A percentile compares a stretch with the other conserved stretches of the same genome.
These are phyloP conservation scores for Yamadazyma nakazawae DNA, from an alignment of 805 yeast genomes.

Conservation along the genomic window DNA sequence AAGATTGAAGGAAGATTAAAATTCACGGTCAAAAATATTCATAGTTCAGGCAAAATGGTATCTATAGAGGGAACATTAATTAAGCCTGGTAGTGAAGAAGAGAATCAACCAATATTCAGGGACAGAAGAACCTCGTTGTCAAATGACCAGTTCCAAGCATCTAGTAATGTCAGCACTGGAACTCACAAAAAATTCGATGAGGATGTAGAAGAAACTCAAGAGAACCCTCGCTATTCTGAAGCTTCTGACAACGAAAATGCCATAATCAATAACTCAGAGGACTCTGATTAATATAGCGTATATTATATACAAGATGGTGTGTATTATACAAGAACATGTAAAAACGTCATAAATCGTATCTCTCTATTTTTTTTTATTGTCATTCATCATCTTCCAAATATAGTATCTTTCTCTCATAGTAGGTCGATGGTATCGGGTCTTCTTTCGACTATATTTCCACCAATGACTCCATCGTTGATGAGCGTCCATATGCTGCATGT, in stretches of 20 bases:
- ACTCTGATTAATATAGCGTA: slow-evolving; percentile 15
- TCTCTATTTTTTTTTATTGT: slow-evolving; percentile 21
- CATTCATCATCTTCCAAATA: slow-evolving; percentile 44
- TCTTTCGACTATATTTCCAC: not conserved
- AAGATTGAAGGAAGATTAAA: slow-evolving; percentile 79
- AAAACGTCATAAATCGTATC: slow-evolving; percentile 1
- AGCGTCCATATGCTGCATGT: slow-evolving; percentile 1
- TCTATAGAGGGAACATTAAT: slow-evolving; percentile 86
- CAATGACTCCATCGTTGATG: slow-evolving; percentile 2
- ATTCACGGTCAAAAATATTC: slow-evolving; percentile 71
- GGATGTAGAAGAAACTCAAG: slow-evolving; percentile 22
- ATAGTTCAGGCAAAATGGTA: slow-evolving; percentile 75
- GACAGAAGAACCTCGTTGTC: slow-evolving; percentile 27
- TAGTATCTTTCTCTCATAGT: slow-evolving; percentile 35
- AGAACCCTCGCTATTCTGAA: slow-evolving; percentile 18
- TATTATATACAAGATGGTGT: slow-evolving; percentile 1
- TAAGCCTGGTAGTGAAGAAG: slow-evolving; percentile 53
- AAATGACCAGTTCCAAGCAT: slow-evolving; percentile 18
- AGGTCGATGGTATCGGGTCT: slow-evolving; percentile 23
- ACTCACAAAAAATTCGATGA: slow-evolving; percentile 47
- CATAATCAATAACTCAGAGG: slow-evolving; percentile 22
- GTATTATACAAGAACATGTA: slow-evolving; percentile 7
- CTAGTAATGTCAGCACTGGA: slow-evolving; percentile 8
- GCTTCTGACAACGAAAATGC: slow-evolving; percentile 22
- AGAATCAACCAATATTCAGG: slow-evolving; percentile 52